Evolutionary conservation across 257 asterid genomes (phyloP).

Genomic region (Handroanthus guayacan): DNA sequence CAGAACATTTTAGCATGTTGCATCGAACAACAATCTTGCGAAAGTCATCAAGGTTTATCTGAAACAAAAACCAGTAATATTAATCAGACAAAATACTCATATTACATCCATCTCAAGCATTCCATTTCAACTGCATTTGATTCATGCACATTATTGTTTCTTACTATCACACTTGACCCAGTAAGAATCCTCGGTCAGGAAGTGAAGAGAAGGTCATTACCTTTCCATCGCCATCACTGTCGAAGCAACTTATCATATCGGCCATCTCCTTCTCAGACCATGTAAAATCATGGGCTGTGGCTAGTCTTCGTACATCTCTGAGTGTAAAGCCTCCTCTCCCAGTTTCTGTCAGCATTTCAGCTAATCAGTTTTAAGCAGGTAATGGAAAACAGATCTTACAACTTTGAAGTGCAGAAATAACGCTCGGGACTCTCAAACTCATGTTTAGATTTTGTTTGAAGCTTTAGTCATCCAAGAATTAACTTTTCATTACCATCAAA

Average conservation of each 20-base stretch:
- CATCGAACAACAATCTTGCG: constrained; percentile 73
- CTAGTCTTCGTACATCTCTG: constrained; percentile 72
- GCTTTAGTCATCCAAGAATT: not conserved
- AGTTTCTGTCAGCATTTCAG: constrained; percentile 56
- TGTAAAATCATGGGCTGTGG: constrained; percentile 78
- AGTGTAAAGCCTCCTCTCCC: constrained; percentile 69
- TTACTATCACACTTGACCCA: not conserved
- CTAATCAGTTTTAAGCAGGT: constrained; percentile 26
- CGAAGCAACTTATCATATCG: constrained; percentile 78
- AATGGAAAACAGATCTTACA: constrained; percentile 2
- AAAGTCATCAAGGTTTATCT: constrained; percentile 80
- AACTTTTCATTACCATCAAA: constrained; percentile 76
- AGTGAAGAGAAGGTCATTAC: constrained; percentile 38
- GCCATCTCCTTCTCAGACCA: constrained; percentile 87
- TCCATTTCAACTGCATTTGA: not conserved
- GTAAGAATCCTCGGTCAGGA: not conserved
- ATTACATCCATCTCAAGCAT: not conserved
- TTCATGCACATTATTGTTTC: not conserved
- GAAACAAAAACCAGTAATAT: constrained; percentile 24
- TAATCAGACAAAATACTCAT: no score
- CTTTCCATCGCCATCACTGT: constrained; percentile 84
- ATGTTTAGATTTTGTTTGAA: not conserved
- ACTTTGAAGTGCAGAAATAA: not conserved
- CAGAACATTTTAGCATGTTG: constrained; percentile 64
- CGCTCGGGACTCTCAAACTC: no score